Evolutionary conservation across 345 rosid species (phyloP), one percentile per base, ranked within the genome.

Genomic region (Citrus medica): DNA sequence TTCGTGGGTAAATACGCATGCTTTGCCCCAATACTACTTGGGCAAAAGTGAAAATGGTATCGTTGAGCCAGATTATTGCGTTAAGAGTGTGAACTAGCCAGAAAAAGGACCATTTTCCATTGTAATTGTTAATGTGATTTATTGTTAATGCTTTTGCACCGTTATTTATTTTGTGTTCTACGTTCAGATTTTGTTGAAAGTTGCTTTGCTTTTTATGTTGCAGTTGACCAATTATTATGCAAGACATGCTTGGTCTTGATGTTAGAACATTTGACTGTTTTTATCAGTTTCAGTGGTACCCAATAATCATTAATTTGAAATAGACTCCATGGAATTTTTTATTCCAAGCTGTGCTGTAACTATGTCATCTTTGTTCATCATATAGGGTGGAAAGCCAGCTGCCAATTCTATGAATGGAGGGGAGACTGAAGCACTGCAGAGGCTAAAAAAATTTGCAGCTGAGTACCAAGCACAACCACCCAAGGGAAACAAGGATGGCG

Each of bases 381-480:
- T 83, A 25, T 79, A 97, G 99, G 95, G 87, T 42, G 96, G 94
- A 66, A 92, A 89, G 82, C 85, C 88, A 62, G 79, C 76, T 71
- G 76, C 80, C 63, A 79, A 78, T 69, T 83, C 94, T 22, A 89
- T 94, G 96, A 86, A 88, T 77, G 99, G 99, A 74, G 99, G 99
- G 58, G 99, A 97, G 92, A 89, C 93, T 64, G 98, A 94, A 85
- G 99, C 96, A 69, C 78, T 93, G 75, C 89, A 84, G 64, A 92
- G 88, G 90, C 84, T 97, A 68, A 86, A 90, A 81, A 94, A 86
- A 75, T 92, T 92, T 75, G 93, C 94, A 9, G 92, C 91, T 1
- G 96, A 94, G 76, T 93, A 95, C 85, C 91, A 84, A 83, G 91
- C 97, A 75, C 96, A 90, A 81, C 84, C 97, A 33, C 88, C 78